These are phyloP conservation scores for Penicillium riverlandense DNA, from an alignment of 495 filamentous ascomycete genomes.

Conservation along the genomic window DNA sequence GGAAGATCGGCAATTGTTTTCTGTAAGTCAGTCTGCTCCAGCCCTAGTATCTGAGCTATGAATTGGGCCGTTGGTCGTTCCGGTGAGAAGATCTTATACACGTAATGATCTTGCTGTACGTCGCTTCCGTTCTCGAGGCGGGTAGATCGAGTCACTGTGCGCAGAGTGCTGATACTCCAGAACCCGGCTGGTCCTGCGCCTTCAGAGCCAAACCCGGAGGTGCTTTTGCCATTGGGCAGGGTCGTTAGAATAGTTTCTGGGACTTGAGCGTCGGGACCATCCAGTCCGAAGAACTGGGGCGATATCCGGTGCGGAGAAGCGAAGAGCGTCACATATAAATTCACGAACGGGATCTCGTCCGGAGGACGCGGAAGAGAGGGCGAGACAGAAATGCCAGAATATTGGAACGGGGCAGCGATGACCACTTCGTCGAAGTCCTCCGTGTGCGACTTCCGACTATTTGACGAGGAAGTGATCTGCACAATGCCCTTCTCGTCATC, in stretches of 20 bases:
- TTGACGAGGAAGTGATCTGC: slow-evolving; percentile 34
- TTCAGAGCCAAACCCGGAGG: slow-evolving; percentile 37
- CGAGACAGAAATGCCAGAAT: slow-evolving; percentile 54
- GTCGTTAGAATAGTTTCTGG: slow-evolving; percentile 81
- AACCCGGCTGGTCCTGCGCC: slow-evolving; percentile 68
- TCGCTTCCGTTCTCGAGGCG: slow-evolving; percentile 28
- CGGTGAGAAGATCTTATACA: slow-evolving; percentile 96
- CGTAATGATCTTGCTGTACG: slow-evolving; percentile 49
- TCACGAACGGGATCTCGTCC: slow-evolving; percentile 74
- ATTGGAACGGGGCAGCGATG: slow-evolving; percentile 71
- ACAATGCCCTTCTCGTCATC: slow-evolving; percentile 38
- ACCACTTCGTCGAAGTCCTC: slow-evolving; percentile 69
- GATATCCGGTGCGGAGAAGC: slow-evolving; percentile 65
- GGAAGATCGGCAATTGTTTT: slow-evolving; percentile 27
- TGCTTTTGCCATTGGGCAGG: slow-evolving; percentile 39
- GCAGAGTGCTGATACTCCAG: slow-evolving; percentile 80
- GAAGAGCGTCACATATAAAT: slow-evolving; percentile 83
- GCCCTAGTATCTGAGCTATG: slow-evolving; percentile 39
- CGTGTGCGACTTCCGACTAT: slow-evolving; percentile 7
- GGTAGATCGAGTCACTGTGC: slow-evolving; percentile 50
- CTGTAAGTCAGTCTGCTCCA: slow-evolving; percentile 6
- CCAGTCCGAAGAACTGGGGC: slow-evolving; percentile 62
- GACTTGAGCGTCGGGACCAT: slow-evolving; percentile 37
- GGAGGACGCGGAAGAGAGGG: slow-evolving; percentile 47
- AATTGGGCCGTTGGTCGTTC: slow-evolving; percentile 55